These are phyloP conservation scores for Cladosporium halotolerans DNA, from an alignment of 2,329 filamentous ascomycete species.

Conservation along the genomic window DNA sequence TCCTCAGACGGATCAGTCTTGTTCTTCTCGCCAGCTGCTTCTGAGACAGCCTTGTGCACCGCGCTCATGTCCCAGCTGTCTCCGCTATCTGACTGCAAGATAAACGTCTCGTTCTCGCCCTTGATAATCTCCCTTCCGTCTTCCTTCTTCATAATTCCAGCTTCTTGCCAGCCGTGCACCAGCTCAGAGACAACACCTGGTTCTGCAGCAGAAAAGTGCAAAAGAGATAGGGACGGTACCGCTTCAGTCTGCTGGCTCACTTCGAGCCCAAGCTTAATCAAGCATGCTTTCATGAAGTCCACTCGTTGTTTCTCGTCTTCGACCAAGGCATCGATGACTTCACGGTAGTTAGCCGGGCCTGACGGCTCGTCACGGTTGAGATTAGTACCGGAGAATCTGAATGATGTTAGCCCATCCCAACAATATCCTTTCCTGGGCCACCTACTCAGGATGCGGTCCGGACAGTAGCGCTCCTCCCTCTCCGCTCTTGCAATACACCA, in stretches of 20 bases:
- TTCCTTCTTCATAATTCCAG: slow-evolving; percentile 49
- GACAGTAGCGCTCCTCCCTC: slow-evolving; percentile 74
- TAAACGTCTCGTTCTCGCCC: slow-evolving; percentile 75
- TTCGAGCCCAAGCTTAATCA: slow-evolving; percentile 74
- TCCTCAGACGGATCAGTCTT: slow-evolving; percentile 25
- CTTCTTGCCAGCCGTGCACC: slow-evolving; percentile 59
- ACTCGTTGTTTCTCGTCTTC: slow-evolving; percentile 64
- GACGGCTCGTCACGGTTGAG: slow-evolving; percentile 56
- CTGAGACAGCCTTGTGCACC: slow-evolving; percentile 26
- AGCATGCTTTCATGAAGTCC: slow-evolving; percentile 70
- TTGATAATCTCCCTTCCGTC: slow-evolving; percentile 63
- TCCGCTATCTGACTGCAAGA: slow-evolving; percentile 57
- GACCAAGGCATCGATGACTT: slow-evolving; percentile 61
- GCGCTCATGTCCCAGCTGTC: slow-evolving; percentile 38
- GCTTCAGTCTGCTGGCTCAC: slow-evolving; percentile 62
- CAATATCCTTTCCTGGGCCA: slow-evolving; percentile 17
- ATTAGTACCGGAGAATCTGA: slow-evolving; percentile 75
- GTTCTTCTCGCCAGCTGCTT: slow-evolving; percentile 18
- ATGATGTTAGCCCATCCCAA: not conserved
- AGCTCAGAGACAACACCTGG: slow-evolving; percentile 61
- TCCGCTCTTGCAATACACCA: slow-evolving; percentile 77
- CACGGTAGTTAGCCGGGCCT: slow-evolving; percentile 62
- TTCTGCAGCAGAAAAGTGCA: slow-evolving; percentile 71
- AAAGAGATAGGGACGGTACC: slow-evolving; percentile 70
- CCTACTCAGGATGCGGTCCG: slow-evolving; percentile 87